Evolutionary conservation across 2,329 filamentous ascomycete genomes (phyloP).

Genomic region (Zasmidium citrigriseum): DNA sequence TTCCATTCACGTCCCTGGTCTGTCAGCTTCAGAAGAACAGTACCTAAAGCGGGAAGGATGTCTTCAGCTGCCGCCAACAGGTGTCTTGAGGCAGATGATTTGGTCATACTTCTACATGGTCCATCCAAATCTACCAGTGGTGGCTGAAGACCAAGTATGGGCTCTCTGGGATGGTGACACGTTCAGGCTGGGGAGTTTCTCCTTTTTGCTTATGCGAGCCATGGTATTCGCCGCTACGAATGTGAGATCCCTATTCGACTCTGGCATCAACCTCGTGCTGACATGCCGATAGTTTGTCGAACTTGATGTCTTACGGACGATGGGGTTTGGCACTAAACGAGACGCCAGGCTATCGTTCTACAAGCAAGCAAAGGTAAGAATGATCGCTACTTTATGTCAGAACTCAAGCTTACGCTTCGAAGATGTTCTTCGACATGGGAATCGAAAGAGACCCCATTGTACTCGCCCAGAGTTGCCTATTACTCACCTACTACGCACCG

Average conservation of each 20-base stretch:
- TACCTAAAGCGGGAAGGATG: conserved; percentile 21
- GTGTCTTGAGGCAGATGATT: conserved; percentile 18
- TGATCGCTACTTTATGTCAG: not conserved
- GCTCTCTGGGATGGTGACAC: conserved; percentile 16
- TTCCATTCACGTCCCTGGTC: conserved; percentile 13
- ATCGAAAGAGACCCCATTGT: conserved; percentile 7
- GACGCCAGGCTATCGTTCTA: conserved; percentile 10
- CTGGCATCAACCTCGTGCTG: not conserved
- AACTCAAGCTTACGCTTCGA: not conserved
- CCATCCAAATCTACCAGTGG: conserved; percentile 19
- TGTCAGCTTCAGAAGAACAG: conserved; percentile 17
- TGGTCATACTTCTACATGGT: conserved; percentile 22
- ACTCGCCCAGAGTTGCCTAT: conserved; percentile 7
- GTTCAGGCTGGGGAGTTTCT: conserved; percentile 13
- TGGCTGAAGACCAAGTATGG: conserved; percentile 23
- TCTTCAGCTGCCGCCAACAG: conserved; percentile 19
- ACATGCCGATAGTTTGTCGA: not conserved
- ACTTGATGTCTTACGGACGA: not conserved
- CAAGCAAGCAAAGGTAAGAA: conserved; percentile 5
- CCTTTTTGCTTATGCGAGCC: conserved; percentile 15
- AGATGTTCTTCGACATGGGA: conserved; percentile 6
- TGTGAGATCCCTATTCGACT: not conserved
- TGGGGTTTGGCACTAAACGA: conserved; percentile 7
- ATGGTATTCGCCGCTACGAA: conserved; percentile 18
- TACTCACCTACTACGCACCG: conserved; percentile 10